Conservation (phyloP, 768 basidiomycete genomes). For the Terana coerulea region DNA sequence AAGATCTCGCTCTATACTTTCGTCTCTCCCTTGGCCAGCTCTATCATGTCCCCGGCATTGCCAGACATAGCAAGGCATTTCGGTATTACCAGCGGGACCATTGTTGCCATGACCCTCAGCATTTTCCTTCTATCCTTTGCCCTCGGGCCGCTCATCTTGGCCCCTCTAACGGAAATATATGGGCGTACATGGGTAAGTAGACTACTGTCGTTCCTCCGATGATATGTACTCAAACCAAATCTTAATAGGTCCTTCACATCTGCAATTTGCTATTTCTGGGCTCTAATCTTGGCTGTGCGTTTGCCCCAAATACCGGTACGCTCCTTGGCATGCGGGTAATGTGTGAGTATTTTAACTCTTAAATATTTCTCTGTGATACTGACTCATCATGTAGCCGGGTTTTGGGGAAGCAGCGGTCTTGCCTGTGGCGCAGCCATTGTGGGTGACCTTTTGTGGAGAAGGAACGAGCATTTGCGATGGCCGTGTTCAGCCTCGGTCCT, state of each 20-base stretch:
- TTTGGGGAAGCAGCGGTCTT: slow-evolving; percentile 60
- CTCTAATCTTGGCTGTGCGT: slow-evolving; percentile 69
- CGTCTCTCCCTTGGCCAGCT: slow-evolving; percentile 43
- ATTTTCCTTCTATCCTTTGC: slow-evolving; percentile 65
- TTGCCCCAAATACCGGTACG: slow-evolving; percentile 49
- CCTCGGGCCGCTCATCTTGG: slow-evolving; percentile 61
- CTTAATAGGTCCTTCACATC: slow-evolving; percentile 58
- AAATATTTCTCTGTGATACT: too few species aligned
- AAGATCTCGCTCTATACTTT: slow-evolving; percentile 64
- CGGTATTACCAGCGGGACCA: slow-evolving; percentile 46
- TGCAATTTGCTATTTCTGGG: slow-evolving; percentile 55
- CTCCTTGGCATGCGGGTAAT: slow-evolving; percentile 69
- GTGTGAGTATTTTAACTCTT: too few species aligned
- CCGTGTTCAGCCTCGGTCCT: slow-evolving; percentile 60
- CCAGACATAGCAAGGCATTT: slow-evolving; percentile 51
- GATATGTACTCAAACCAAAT: background rate
- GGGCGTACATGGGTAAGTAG: slow-evolving; percentile 63
- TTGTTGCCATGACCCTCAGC: slow-evolving; percentile 54
- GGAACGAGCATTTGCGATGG: slow-evolving; percentile 67
- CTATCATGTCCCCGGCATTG: slow-evolving; percentile 72
- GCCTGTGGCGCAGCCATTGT: slow-evolving; percentile 61
- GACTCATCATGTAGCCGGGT: slow-evolving; percentile 43
- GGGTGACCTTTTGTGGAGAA: slow-evolving; percentile 60
- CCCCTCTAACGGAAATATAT: slow-evolving; percentile 70
- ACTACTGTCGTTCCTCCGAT: background rate